Base-by-base conservation (phyloP, 2,329 filamentous ascomycete species). In the Ophiocordyceps camponoti-floridani region DNA sequence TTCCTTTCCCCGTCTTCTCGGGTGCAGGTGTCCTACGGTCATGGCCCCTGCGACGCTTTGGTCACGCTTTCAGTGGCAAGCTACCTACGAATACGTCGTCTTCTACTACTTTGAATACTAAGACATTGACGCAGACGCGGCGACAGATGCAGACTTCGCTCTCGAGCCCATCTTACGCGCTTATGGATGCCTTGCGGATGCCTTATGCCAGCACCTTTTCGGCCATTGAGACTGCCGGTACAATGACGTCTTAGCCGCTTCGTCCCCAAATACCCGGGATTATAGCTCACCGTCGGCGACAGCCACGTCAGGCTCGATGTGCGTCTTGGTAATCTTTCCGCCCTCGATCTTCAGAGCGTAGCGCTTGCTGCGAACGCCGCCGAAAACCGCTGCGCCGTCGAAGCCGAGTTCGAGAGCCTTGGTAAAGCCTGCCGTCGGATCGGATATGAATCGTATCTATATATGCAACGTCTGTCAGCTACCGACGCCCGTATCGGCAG, bases 401-500 rank as follows among this genome's bases (percentile, higher is more conserved):
- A 94, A 95, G 50, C 74, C 73, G 40, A 95, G 72, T 47, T 94
- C 86, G 33, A 94, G 70, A 4, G 82, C 80, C 59, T 85, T 80
- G 51, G 84, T 91, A 65, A 95, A 94, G 47, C 75, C 70, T 47
- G 77, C 82, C 8, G 76, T 72, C 8, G 86, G 83, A 62, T 94
- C 88, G 43, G 81, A 86, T 40, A 95, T 70, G 72, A 94, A 94
- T 50, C 88, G 86, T 55, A 94, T 80, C 84, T 91, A 49, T n/a
- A n/a, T 30, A 19, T 30, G 12, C 30, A 23, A 30, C n/a, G n/a
- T 44, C 12, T 42, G 18, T 44, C 9, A 44, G 37, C 19, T 10
- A 14, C 3, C 10, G 37, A 10, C n/a, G 19, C 16, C 10, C 12
- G 18, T 8, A n/a, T 35, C 38, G 18, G 8, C n/a, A 11, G 26